phyloP scores from a whole-genome alignment of 164 flowering plant species.

The Chimonanthus praecox region DNA sequence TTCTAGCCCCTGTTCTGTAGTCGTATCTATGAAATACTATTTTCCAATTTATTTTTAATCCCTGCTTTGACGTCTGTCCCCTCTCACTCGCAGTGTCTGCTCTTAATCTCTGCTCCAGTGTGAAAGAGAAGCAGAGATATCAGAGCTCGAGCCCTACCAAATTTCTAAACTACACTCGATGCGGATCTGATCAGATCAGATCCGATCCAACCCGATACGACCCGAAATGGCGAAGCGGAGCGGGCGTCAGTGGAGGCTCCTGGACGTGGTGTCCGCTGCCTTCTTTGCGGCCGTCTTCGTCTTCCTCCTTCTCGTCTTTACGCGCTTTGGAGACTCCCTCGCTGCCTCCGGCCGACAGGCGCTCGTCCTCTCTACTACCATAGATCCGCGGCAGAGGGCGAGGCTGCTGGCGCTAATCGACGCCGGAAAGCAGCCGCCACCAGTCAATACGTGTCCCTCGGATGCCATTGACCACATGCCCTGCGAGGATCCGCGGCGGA shows the following conservation, averaged over 20 bases:
- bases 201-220: not conserved
- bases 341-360: slow-evolving; percentile 79
- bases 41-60: too few relatives aligned
- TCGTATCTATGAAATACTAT: not conserved
- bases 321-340: slow-evolving; percentile 81
- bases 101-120: not conserved
- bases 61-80: not conserved
- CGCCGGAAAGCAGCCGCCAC: slow-evolving; percentile 28
- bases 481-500: slow-evolving; percentile 87
- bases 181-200: not conserved
- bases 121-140: not conserved
- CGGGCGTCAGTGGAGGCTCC: slow-evolving; percentile 56
- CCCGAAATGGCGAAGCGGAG: slow-evolving; percentile 56
- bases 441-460: slow-evolving; percentile 59
- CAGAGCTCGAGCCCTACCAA: not conserved
- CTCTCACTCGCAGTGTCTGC: not conserved
- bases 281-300: slow-evolving; percentile 62
- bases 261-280: slow-evolving; percentile 60
- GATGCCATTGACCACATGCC: slow-evolving; percentile 91
- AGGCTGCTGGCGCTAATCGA: slow-evolving; percentile 41
- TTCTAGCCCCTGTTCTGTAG: not conserved
- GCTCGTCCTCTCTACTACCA: slow-evolving; percentile 37
- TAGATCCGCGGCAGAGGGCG: slow-evolving; percentile 59
- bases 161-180: not conserved
- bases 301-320: slow-evolving; percentile 68